phyloP scores from a whole-genome alignment of 192 early-diverging fungal genomes.

The Chytriomyces sp. region DNA sequence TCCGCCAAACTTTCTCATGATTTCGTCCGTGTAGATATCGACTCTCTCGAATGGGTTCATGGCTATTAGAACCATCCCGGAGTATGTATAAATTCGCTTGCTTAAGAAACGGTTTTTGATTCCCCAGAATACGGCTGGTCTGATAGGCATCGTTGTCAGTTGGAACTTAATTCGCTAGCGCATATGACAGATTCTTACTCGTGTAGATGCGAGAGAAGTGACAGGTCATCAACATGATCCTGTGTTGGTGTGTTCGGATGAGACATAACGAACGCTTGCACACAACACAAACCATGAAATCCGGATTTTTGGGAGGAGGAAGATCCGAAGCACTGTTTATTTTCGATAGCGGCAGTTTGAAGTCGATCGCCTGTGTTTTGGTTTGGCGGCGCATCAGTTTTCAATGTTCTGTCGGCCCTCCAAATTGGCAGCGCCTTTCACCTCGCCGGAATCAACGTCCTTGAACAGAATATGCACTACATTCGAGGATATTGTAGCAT shows the following conservation, averaged over 20 bases:
- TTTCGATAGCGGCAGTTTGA: background rate
- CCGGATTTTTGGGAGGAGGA: slow-evolving; percentile 93
- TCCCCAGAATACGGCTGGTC: slow-evolving; percentile 30
- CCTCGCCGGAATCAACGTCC: background rate
- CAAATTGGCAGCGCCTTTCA: background rate
- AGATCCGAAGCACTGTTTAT: slow-evolving; percentile 51
- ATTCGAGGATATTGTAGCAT: too few relatives aligned
- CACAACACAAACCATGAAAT: slow-evolving; percentile 64
- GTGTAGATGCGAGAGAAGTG: slow-evolving; percentile 31
- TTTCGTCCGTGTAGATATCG: slow-evolving; percentile 79
- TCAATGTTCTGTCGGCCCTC: background rate
- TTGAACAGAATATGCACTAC: background rate
- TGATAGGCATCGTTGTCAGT: background rate
- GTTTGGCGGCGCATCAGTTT: background rate
- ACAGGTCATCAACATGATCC: slow-evolving; percentile 30
- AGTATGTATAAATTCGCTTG: slow-evolving; percentile 84
- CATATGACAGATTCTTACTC: slow-evolving; percentile 22
- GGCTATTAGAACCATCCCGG: slow-evolving; percentile 93
- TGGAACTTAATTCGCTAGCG: background rate
- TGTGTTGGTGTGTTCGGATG: background rate
- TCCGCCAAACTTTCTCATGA: slow-evolving; percentile 80
- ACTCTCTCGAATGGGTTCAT: slow-evolving; percentile 86
- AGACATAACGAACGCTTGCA: background rate
- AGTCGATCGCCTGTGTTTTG: background rate
- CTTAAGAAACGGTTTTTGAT: slow-evolving; percentile 21